These are phyloP conservation scores for Pascua sp. DNA, from an alignment of 1,284 basidiomycete species.

Conservation along the genomic window DNA sequence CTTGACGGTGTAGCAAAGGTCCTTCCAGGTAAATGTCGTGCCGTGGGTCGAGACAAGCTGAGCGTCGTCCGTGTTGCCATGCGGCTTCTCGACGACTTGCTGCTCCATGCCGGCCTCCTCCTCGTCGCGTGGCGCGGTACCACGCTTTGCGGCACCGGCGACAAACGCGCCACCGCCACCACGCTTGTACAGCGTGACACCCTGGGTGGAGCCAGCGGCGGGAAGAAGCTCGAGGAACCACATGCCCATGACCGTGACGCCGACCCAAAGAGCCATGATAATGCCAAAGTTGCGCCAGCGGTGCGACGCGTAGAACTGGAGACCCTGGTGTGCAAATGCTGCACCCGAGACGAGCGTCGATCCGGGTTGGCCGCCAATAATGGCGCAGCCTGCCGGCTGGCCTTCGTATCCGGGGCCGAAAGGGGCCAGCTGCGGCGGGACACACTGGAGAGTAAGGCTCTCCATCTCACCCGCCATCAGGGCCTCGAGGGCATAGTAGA, in stretches of 20 bases:
- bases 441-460: conserved; percentile 44
- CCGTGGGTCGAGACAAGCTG: neutral
- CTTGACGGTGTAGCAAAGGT: conserved; percentile 52
- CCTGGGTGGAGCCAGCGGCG: conserved; percentile 37
- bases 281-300: conserved; percentile 54
- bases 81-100: conserved; percentile 3
- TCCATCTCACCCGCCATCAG: conserved; percentile 51
- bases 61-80: neutral
- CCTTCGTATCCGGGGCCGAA: conserved; percentile 42
- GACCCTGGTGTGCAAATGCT: conserved; percentile 44
- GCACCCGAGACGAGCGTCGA: conserved; percentile 14
- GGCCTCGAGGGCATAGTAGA: conserved; percentile 39
- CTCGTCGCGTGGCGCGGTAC: conserved; percentile 25
- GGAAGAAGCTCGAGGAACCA: conserved; percentile 21
- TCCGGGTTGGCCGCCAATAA: conserved; percentile 39
- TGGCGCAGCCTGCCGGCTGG: conserved; percentile 38
- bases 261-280: conserved; percentile 44
- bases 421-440: conserved; percentile 45
- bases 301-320: conserved; percentile 44
- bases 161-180: conserved; percentile 12
- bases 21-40: conserved; percentile 50
- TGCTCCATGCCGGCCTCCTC: conserved; percentile 17
- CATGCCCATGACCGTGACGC: conserved; percentile 19
- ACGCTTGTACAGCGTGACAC: conserved; percentile 39
- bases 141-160: conserved; percentile 21